phyloP scores from a whole-genome alignment of 805 yeast species.

The Wickerhamomyces strasburgensis region DNA sequence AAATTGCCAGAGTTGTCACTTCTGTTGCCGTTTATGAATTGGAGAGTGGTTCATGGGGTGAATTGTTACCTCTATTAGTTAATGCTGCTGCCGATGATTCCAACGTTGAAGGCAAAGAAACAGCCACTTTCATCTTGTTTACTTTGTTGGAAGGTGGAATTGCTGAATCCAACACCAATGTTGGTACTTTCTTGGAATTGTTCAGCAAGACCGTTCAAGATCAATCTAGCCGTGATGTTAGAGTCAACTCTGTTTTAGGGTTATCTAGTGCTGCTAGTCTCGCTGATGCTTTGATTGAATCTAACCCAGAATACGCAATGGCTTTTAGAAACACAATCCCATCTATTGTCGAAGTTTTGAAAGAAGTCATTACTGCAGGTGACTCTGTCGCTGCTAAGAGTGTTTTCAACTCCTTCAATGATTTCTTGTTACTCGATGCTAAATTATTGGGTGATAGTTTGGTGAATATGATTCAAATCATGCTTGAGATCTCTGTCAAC shows the following conservation, averaged over 20 bases:
- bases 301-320: conserved; percentile 41
- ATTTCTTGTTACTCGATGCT: conserved; percentile 69
- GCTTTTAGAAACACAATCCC: conserved; percentile 69
- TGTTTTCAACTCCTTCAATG: conserved; percentile 81
- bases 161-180: conserved; percentile 52
- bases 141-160: conserved; percentile 70
- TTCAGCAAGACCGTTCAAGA: conserved; percentile 64
- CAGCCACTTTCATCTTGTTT: conserved; percentile 74
- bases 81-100: conserved; percentile 53
- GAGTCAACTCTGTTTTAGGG: conserved; percentile 79
- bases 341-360: conserved; percentile 73
- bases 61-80: conserved; percentile 66
- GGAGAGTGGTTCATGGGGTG: conserved; percentile 66
- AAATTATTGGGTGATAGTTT: conserved; percentile 74
- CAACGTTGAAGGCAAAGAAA: conserved; percentile 60
- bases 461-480: conserved; percentile 60
- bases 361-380: conserved; percentile 61
- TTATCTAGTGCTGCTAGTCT: conserved; percentile 61
- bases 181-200: conserved; percentile 64
- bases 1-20: conserved; percentile 83
- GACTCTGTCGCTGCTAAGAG: conserved; percentile 70
- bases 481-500: conserved; percentile 71
- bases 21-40: conserved; percentile 78
- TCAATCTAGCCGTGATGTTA: conserved; percentile 59
- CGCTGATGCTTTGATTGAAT: conserved; percentile 54